phyloP scores from a whole-genome alignment of 2,329 filamentous ascomycete species.

The Furcasterigmium sp. region DNA sequence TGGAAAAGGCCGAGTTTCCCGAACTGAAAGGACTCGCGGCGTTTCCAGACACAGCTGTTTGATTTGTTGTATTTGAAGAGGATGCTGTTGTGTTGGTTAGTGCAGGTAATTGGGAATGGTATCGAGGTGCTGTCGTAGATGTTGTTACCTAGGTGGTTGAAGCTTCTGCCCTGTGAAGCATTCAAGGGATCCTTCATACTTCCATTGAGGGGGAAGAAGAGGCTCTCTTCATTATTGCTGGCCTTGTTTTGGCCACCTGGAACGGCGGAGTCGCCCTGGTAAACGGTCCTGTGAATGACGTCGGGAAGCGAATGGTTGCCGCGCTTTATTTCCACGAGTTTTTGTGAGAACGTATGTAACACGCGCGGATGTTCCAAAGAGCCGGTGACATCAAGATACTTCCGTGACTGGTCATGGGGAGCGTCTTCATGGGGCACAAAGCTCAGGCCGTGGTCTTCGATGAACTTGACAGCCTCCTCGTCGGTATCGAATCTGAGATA shows the following conservation, averaged over 20 bases:
- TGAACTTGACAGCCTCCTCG: slow-evolving; percentile 60
- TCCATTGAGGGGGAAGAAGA: neutral
- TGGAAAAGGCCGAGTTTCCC: no score
- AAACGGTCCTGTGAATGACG: slow-evolving; percentile 52
- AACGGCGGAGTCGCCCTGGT: slow-evolving; percentile 25
- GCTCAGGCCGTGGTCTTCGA: slow-evolving; percentile 49
- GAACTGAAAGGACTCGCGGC: neutral
- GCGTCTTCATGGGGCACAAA: slow-evolving; percentile 35
- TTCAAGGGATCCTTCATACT: no score
- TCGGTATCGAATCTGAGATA: slow-evolving; percentile 64
- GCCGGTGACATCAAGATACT: slow-evolving; percentile 36
- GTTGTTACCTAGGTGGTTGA: neutral
- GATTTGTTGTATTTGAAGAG: no score
- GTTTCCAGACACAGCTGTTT: no score
- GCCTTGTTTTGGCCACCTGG: neutral
- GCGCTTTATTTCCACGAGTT: slow-evolving; percentile 57
- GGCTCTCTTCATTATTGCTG: no score
- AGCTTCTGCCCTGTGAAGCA: neutral
- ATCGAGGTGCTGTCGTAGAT: no score
- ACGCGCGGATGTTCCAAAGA: slow-evolving; percentile 43
- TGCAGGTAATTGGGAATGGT: no score
- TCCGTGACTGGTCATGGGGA: slow-evolving; percentile 26
- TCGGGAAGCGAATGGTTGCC: slow-evolving; percentile 43
- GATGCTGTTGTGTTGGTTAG: no score
- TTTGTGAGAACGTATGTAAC: slow-evolving; percentile 49